Conservation (phyloP, 2,329 filamentous ascomycete genomes). For the Xylariaceae sp. region DNA sequence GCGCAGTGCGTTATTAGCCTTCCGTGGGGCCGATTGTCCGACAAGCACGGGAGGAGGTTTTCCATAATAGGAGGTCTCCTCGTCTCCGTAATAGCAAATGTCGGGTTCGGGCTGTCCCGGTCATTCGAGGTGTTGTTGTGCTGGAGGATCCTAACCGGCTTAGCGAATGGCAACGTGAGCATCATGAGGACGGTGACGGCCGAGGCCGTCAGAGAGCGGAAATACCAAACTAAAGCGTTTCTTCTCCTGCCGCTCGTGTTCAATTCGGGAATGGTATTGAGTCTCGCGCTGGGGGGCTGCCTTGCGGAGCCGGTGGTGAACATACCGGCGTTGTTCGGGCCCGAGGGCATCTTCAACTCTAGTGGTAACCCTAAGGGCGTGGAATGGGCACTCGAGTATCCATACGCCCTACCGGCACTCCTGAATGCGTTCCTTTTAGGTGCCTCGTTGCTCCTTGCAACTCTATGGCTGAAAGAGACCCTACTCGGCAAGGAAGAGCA, state of each 20-base stretch:
- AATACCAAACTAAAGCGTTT: constrained; percentile 47
- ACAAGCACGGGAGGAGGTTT: constrained; percentile 55
- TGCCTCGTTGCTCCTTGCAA: constrained; percentile 32
- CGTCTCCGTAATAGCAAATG: constrained; percentile 57
- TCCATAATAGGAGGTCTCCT: constrained; percentile 63
- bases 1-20: constrained; percentile 68
- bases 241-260: constrained; percentile 58
- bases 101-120: constrained; percentile 66
- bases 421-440: constrained; percentile 37
- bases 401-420: constrained; percentile 42
- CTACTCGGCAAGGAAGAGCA: constrained; percentile 33
- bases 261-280: constrained; percentile 47
- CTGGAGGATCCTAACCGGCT: constrained; percentile 56
- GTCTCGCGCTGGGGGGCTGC: constrained; percentile 41
- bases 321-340: constrained; percentile 38
- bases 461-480: constrained; percentile 37
- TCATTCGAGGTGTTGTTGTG: constrained; percentile 58
- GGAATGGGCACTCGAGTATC: constrained; percentile 40
- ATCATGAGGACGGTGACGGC: constrained; percentile 72
- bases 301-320: constrained; percentile 42
- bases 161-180: constrained; percentile 68
- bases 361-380: constrained; percentile 32
- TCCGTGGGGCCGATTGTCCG: constrained; percentile 62
- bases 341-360: constrained; percentile 35
- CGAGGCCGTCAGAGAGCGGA: constrained; percentile 68